phyloP scores from a whole-genome alignment of 371 early-diverging fungal genomes.

The Sporodiniella umbellata region DNA sequence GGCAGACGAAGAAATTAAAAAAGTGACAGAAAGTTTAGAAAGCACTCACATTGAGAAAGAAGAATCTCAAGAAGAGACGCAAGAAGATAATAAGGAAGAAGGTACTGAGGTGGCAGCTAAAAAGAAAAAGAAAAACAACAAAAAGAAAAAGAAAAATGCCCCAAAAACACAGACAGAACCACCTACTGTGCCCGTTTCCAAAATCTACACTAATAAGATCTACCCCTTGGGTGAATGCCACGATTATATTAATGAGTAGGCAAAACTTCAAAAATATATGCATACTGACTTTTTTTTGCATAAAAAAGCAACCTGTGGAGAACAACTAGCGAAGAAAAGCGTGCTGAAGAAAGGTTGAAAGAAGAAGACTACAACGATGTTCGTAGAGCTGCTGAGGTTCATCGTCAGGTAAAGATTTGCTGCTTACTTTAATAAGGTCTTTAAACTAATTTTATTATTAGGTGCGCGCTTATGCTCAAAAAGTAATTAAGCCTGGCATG shows the following conservation, averaged over 20 bases:
- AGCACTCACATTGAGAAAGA: slow-evolving; percentile 15
- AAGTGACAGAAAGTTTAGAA: slow-evolving; percentile 11
- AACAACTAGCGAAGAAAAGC: slow-evolving; percentile 80
- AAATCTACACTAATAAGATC: slow-evolving; percentile 61
- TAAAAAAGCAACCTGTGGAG: slow-evolving; percentile 65
- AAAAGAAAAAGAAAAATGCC: slow-evolving; percentile 65
- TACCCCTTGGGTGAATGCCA: slow-evolving; percentile 74
- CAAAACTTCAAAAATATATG: background rate
- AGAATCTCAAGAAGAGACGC: background rate
- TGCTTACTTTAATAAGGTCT: no score
- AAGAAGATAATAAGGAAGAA: slow-evolving; percentile 6
- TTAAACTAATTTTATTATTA: no score
- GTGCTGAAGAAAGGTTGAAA: slow-evolving; percentile 62
- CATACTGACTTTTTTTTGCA: background rate
- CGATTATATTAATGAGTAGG: slow-evolving; percentile 76
- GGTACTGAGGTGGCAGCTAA: slow-evolving; percentile 11
- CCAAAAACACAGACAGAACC: slow-evolving; percentile 68
- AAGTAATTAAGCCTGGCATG: slow-evolving; percentile 95
- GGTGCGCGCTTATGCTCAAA: slow-evolving; percentile 83
- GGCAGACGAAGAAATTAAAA: slow-evolving; percentile 11
- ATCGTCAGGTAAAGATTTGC: slow-evolving; percentile 74
- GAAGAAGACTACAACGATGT: slow-evolving; percentile 77
- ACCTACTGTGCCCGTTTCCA: slow-evolving; percentile 77
- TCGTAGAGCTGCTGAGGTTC: slow-evolving; percentile 91
- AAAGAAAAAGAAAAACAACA: slow-evolving; percentile 69